These are phyloP conservation scores for Furcasterigmium furcatum DNA, from an alignment of 2,329 filamentous ascomycete genomes.

Conservation along the genomic window DNA sequence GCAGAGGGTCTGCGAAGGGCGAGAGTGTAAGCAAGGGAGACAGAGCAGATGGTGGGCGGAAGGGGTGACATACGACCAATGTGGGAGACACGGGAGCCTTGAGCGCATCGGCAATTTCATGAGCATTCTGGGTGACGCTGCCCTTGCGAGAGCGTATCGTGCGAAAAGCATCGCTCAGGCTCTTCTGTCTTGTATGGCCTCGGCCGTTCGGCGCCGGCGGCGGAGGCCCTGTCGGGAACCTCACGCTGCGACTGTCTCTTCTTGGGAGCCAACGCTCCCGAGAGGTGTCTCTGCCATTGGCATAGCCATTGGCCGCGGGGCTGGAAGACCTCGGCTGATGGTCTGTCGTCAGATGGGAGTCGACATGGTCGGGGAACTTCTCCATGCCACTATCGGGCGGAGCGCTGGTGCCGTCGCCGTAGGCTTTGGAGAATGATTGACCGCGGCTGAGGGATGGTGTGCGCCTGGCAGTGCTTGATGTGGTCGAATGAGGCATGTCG, in stretches of 20 bases:
- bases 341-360: constrained; percentile 23
- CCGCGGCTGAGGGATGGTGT: constrained; percentile 27
- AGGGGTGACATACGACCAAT: constrained; percentile 65
- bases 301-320: constrained; percentile 22
- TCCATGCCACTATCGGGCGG: constrained; percentile 34
- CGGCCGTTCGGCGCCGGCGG: constrained; percentile 3
- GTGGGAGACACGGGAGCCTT: constrained; percentile 85
- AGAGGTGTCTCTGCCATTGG: constrained; percentile 20
- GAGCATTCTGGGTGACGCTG: constrained; percentile 88
- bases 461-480: constrained; percentile 23
- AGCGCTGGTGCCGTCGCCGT: constrained; percentile 6
- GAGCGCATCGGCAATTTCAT: constrained; percentile 88
- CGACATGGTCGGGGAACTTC: constrained; percentile 56
- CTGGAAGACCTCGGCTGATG: constrained; percentile 13
- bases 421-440: constrained; percentile 18
- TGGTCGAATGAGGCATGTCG: constrained; percentile 37
- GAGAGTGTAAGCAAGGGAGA: background rate
- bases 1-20: constrained; percentile 80
- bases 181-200: constrained; percentile 74
- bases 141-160: constrained; percentile 77
- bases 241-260: constrained; percentile 39
- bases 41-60: background rate
- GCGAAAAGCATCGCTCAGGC: constrained; percentile 81
- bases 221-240: constrained; percentile 10
- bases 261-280: constrained; percentile 60